phyloP scores from a whole-genome alignment of 202 grass and related monocot species.

The Hordeum pubiflorum region DNA sequence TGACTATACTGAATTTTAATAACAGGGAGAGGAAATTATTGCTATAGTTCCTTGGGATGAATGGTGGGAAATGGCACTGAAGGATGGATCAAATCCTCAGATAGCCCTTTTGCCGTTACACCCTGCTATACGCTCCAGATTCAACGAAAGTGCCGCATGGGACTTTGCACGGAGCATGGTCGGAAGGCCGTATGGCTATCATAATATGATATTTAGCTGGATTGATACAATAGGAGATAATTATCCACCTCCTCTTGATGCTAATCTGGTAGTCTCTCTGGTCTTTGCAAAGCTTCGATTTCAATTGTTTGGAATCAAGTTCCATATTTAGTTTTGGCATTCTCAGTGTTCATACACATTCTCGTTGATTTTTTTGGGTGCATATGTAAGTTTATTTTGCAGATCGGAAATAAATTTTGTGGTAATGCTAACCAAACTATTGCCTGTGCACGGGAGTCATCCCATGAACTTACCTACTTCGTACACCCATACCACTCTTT shows the following conservation, averaged over 20 bases:
- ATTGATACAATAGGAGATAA: constrained; percentile 86
- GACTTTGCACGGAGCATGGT: constrained; percentile 79
- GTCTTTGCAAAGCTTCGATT: constrained; percentile 11
- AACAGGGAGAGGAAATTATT: constrained; percentile 88
- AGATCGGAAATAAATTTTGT: not conserved
- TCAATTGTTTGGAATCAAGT: not conserved
- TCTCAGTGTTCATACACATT: not conserved
- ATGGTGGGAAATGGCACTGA: constrained; percentile 80
- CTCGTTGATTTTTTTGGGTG: not conserved
- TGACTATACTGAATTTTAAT: constrained; percentile 18
- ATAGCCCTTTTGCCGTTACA: constrained; percentile 45
- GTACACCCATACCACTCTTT: not conserved
- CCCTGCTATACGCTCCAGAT: constrained; percentile 8
- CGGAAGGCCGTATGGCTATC: constrained; percentile 87
- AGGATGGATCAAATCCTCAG: constrained; percentile 85
- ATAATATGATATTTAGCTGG: constrained; percentile 99
- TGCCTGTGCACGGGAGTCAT: not conserved
- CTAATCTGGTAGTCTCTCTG: constrained; percentile 63
- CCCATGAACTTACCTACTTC: not conserved
- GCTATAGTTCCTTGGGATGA: constrained; percentile 92
- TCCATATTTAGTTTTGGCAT: not conserved
- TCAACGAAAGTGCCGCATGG: constrained; percentile 32
- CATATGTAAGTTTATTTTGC: not conserved
- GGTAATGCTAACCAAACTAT: not conserved
- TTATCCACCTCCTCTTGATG: constrained; percentile 85